Evolutionary conservation across 2,329 filamentous ascomycete genomes (phyloP), one percentile per base, ranked within the genome.

Genomic region (Claviceps digitariae): DNA sequence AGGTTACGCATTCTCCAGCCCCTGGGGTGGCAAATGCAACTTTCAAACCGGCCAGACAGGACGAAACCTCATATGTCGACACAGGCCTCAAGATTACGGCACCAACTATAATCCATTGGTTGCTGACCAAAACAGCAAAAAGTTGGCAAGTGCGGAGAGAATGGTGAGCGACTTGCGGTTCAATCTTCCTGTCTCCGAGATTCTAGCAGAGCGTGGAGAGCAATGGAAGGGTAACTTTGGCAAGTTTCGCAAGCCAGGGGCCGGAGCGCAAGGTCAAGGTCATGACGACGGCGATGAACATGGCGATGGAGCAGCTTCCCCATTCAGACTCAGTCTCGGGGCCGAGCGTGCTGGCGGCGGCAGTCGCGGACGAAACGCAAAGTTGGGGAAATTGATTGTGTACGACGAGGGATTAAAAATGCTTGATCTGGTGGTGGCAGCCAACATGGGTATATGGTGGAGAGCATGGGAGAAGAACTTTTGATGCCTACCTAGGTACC

Each of bases 391-490:
- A 69, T 72, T 98, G 51, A 89, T 97, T 51, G 78, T 98, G 40
- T 81, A 90, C 60, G 83, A 91, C 53, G 90, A 95, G 62, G 93
- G 93, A 0, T 71, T 95, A 58, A 95, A 95, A 73, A 97, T 98
- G 91, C 69, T 97, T 62, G 93, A 98, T 73, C 68, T 98, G 55
- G 74, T 95, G 0, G 88, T 98, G 21, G 88, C 91, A 4, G 86
- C 90, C 12, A 96, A 95, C 64, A 80, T 98, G 70, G 89, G 87
- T 1, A 73, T 97, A 17, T 98, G 90, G 88, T 97, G 91, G 90
- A 83, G 83, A 61, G 82, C 87, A 4, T 96, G 90, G 79, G 85
- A 88, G 61, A 75, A 72, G 61, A 74, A 69, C 63, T 71, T 70
- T 55, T 71, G 58, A 62, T 17, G 46, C 3, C 10, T n/a, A n/a